Base-by-base conservation (phyloP, 768 basidiomycete genomes). In the Lentinula boryana region DNA sequence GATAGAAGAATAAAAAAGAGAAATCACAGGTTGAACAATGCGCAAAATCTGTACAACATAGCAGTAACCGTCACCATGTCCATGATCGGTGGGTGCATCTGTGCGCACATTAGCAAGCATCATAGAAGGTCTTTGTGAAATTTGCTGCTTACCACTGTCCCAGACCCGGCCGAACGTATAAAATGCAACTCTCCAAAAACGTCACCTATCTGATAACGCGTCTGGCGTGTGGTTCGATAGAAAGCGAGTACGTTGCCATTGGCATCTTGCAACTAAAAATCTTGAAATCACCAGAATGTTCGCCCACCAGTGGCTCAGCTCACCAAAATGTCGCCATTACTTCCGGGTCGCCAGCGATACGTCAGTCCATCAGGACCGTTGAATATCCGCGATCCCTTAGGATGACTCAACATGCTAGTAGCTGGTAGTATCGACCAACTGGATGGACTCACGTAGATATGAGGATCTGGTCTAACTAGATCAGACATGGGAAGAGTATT, bases 31-130 rank as follows among this genome's bases (percentile, higher is more conserved):
- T 80, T 80, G 77, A 78, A 83, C 53, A 77, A 70, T 48, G 75
- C 78, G 66, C 87, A 89, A 72, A 91, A 89, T 52, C 92, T 86
- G 75, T 89, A 92, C 38, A 93, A 79, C 90, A 93, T 92, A 58
- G 85, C 84, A 32, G 91, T 91, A 65, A 93, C 85, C 31, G 87
- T 88, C 63, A 93, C 90, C 49, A 84, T 85, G 78, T 93, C 90
- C 91, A 93, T 93, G 73, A 93, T 86, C 65, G 91, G 91, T 56
- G 90, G 91, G 70, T 91, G 91, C 79, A 85, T 89, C 90, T 91
- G 69, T 56, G 61, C 54, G 41, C 63, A 50, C 40, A 46, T 64
- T 61, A 59, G 63, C 46, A 32, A 15, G 1, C 41, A 56, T 56
- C 48, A 51, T 12, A 35, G 35, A 21, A 55, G 9, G 5, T 33